phyloP scores from a whole-genome alignment of 768 basidiomycete genomes.

The Ramaria rubella region DNA sequence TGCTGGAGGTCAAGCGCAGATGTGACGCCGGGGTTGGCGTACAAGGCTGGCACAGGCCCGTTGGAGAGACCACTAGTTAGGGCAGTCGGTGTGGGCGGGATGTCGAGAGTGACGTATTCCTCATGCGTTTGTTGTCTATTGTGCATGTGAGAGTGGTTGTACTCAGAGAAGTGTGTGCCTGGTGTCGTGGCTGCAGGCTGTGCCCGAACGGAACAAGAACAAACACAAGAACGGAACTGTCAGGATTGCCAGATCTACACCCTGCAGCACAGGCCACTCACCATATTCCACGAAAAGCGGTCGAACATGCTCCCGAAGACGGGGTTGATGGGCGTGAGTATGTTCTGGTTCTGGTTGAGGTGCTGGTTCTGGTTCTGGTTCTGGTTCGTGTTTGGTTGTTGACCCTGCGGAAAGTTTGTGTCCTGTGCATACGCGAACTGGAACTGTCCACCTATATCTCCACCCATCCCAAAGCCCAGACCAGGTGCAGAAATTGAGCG shows the following conservation, averaged over 20 bases:
- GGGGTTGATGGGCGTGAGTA: slow-evolving; percentile 5
- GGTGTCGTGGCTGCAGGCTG: not conserved
- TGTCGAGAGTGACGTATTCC: not conserved
- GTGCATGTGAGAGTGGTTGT: not conserved
- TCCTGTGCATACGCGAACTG: no score
- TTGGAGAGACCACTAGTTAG: not conserved
- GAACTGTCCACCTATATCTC: not conserved
- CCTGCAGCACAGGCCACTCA: no score
- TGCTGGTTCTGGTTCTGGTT: not conserved
- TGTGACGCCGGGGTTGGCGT: not conserved
- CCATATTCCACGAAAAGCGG: slow-evolving; percentile 5
- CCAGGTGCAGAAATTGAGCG: slow-evolving; percentile 7
- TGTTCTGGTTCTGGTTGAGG: not conserved
- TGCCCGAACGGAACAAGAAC: not conserved
- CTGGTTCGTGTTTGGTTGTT: not conserved
- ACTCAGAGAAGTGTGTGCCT: not conserved
- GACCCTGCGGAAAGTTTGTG: not conserved
- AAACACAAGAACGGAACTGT: not conserved
- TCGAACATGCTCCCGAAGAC: slow-evolving; percentile 2
- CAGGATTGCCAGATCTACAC: no score
- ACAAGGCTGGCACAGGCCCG: not conserved
- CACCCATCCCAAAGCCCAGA: slow-evolving; percentile 3
- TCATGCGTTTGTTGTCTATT: not conserved
- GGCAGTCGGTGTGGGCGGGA: not conserved
- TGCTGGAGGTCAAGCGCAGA: not conserved